Evolutionary conservation across 768 basidiomycete species (phyloP).

Genomic region (Lentinula sp.): DNA sequence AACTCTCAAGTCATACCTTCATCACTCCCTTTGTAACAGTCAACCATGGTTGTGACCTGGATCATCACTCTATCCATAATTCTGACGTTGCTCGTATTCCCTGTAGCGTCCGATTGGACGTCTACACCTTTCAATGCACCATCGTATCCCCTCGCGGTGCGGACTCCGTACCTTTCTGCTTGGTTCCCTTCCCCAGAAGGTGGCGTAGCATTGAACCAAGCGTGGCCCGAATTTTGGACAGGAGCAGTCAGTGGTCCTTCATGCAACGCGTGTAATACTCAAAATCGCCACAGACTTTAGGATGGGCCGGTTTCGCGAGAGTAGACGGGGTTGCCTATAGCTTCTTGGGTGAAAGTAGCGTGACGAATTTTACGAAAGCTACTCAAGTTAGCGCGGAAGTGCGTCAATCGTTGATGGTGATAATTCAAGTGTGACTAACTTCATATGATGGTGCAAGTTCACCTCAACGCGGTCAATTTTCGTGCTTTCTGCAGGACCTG

Average conservation of each 20-base stretch:
- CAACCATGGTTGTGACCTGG: not conserved
- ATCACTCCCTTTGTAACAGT: not conserved
- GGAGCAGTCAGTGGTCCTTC: constrained; percentile 24
- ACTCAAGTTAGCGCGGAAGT: constrained; percentile 34
- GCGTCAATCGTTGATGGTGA: constrained; percentile 3
- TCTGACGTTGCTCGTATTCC: not conserved
- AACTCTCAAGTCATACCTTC: too few species aligned
- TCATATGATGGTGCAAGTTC: constrained; percentile 24
- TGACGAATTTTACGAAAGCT: constrained; percentile 22
- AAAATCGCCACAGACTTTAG: constrained; percentile 28
- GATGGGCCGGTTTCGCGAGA: constrained; percentile 44
- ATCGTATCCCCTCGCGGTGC: constrained; percentile 4
- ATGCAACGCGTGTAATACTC: not conserved
- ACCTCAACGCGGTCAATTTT: constrained; percentile 53
- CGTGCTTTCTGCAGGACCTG: constrained; percentile 42
- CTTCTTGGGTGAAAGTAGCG: constrained; percentile 35
- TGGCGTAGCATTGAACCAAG: constrained; percentile 3
- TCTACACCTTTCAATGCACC: constrained; percentile 4
- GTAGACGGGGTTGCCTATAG: constrained; percentile 39
- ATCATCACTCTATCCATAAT: not conserved
- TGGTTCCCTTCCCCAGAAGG: constrained; percentile 1
- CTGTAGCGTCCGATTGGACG: not conserved
- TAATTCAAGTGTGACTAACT: constrained; percentile 2
- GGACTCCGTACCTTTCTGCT: constrained; percentile 4
- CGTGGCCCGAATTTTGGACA: constrained; percentile 49